Base-by-base conservation (phyloP, 139 green algal species). In the Nannochloris sp. region DNA sequence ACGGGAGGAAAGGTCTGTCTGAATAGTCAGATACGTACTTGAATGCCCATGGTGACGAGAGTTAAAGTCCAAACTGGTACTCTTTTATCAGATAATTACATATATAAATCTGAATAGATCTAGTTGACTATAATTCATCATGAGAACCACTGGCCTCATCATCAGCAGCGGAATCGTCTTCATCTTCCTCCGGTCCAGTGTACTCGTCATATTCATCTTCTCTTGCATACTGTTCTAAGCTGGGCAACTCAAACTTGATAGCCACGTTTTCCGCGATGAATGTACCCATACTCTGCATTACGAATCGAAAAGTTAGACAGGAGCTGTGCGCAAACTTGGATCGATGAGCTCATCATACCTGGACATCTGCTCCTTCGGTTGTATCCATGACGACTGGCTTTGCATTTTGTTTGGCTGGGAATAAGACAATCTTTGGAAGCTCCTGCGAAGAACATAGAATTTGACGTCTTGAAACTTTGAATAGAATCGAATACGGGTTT, bases 371-470 rank as follows among this genome's bases (percentile, higher is more conserved):
- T 53, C 46, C 46, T 28, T 23, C n/a, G 9, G 46, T 28, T 53
- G n/a, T 53, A 14, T 53, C 46, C 46, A 53, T 53, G n/a, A 23
- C 16, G 0, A 53, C 20, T 53, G 71, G 46, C 20, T 70, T n/a
- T 10, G 65, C 45, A 56, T 36, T 60, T 43, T 66, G 31, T 30
- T 64, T 66, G 3, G 71, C 71, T 4, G 71, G 71, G 65, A 73
- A 78, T 44, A 73, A 69, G 2, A 78, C 14, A 5, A 78, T 63
- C 20, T 66, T 73, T 59, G 71, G 71, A 60, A 65, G 63, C 60
- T 68, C 71, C 56, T 53, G 58, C 58, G 36, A 61, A 53, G 65
- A 51, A 53, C 0, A 53, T 53, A 20, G 46, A 20, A 53, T 6
- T 53, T 49, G 43, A 12, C 1, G 11, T 17, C 10, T 49, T 53